phyloP scores from a whole-genome alignment of 2,329 filamentous ascomycete species.

The Colletotrichum nymphaeae region DNA sequence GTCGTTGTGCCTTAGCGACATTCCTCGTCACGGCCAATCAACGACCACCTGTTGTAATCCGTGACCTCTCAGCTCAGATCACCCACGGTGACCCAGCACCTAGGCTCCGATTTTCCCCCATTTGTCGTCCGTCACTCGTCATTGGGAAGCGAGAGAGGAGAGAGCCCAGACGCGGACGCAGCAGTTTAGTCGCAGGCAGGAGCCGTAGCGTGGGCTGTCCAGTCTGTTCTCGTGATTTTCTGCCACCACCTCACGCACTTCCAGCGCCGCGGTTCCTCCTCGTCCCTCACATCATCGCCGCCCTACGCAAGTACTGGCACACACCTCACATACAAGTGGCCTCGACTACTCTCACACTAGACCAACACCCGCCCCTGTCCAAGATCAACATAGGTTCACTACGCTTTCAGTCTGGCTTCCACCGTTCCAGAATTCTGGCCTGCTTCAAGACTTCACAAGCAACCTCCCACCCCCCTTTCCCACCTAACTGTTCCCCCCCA shows the following conservation, averaged over 20 bases:
- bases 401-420: not conserved
- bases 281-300: slow-evolving; percentile 23
- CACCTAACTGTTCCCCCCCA: not conserved
- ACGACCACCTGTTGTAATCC: slow-evolving; percentile 34
- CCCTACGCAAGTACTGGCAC: not conserved
- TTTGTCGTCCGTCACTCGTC: slow-evolving; percentile 34
- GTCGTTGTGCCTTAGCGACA: slow-evolving; percentile 16
- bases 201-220: slow-evolving; percentile 19
- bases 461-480: not conserved
- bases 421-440: not conserved
- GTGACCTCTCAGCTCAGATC: slow-evolving; percentile 36
- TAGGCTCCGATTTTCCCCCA: slow-evolving; percentile 33
- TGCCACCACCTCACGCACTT: slow-evolving; percentile 15
- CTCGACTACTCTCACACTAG: not conserved
- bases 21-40: slow-evolving; percentile 24
- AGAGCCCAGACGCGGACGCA: slow-evolving; percentile 8
- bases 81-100: slow-evolving; percentile 9
- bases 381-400: slow-evolving; percentile 6
- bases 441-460: not conserved
- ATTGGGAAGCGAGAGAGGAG: slow-evolving; percentile 18
- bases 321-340: not conserved
- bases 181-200: slow-evolving; percentile 1
- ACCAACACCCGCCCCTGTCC: slow-evolving; percentile 8
- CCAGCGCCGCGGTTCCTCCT: slow-evolving; percentile 7
- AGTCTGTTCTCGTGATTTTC: slow-evolving; percentile 26